Percentiles rank a stretch among this genome's conserved stretches.
Evolutionary conservation across 2,329 filamentous ascomycete genomes (phyloP).

Genomic region (Leptographium wingfieldii): DNA sequence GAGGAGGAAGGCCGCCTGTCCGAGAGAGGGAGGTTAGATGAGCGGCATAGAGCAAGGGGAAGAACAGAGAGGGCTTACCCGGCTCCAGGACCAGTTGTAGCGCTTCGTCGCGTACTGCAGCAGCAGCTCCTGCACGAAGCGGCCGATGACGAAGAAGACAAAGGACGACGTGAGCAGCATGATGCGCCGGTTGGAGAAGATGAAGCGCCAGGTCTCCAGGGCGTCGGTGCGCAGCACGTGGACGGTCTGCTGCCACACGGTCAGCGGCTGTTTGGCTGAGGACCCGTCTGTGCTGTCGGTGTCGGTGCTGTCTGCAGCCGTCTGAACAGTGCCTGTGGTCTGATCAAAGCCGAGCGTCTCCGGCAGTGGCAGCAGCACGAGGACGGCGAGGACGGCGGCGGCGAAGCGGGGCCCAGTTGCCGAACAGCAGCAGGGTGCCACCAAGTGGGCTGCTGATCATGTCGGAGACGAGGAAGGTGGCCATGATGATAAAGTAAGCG

Average conservation of each 20-base stretch:
- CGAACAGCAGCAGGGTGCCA: conserved; percentile 26
- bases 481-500: conserved; percentile 27
- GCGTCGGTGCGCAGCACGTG: conserved; percentile 5
- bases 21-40: neutral
- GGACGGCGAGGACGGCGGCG: conserved; percentile 17
- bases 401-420: conserved; percentile 26
- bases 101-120: conserved; percentile 41
- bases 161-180: conserved; percentile 26
- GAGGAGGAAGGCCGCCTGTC: conserved; percentile 24
- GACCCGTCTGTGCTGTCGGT: neutral
- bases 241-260: neutral
- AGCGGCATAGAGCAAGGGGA: too few species aligned
- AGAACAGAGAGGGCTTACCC: conserved; percentile 11
- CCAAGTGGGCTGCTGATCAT: conserved; percentile 27
- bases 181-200: conserved; percentile 25
- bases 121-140: conserved; percentile 24
- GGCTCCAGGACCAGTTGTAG: conserved; percentile 34
- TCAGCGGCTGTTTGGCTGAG: conserved; percentile 10
- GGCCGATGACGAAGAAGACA: conserved; percentile 19
- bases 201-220: conserved; percentile 24
- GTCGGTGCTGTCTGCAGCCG: neutral
- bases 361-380: conserved; percentile 23
- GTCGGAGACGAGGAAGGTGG: conserved; percentile 24
- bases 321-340: neutral
- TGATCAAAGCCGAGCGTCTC: conserved; percentile 27